phyloP scores from a whole-genome alignment of 1,284 basidiomycete species.

The Lignosus rhinocerotis region DNA sequence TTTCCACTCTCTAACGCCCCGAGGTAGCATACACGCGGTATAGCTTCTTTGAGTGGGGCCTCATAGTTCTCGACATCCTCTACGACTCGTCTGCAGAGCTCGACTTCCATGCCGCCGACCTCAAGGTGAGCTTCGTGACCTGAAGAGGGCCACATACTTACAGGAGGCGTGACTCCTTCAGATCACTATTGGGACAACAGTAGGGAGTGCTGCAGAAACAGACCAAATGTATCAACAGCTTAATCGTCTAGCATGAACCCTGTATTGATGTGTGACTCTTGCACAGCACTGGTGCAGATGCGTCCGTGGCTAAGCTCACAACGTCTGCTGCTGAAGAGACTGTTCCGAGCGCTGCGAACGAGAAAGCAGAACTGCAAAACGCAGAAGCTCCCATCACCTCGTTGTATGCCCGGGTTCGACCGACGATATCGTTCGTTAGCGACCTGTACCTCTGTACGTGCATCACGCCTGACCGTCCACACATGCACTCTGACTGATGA shows the following conservation, averaged over 20 bases:
- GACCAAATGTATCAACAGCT: slow-evolving; percentile 43
- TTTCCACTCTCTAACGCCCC: neutral
- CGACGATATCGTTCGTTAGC: slow-evolving; percentile 27
- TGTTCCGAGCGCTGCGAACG: neutral
- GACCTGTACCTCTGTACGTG: slow-evolving; percentile 36
- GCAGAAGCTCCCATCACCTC: neutral
- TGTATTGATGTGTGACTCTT: slow-evolving; percentile 9
- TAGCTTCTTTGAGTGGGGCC: slow-evolving; percentile 85
- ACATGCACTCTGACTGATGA: neutral
- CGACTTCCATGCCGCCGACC: slow-evolving; percentile 58
- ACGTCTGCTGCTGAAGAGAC: neutral
- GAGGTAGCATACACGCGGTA: slow-evolving; percentile 79
- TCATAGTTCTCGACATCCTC: slow-evolving; percentile 78
- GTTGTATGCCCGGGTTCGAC: slow-evolving; percentile 1
- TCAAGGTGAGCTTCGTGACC: slow-evolving; percentile 46
- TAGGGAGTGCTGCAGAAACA: slow-evolving; percentile 15
- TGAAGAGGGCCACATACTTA: neutral
- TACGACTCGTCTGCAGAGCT: slow-evolving; percentile 72
- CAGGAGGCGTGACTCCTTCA: slow-evolving; percentile 12
- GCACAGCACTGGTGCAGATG: slow-evolving; percentile 1
- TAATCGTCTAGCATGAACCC: slow-evolving; percentile 40
- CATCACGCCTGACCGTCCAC: neutral
- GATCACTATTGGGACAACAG: slow-evolving; percentile 36
- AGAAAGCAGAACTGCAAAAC: neutral
- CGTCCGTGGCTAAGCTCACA: neutral